phyloP scores from a whole-genome alignment of 805 yeast genomes.

The Zygosaccharomyces bisporus region DNA sequence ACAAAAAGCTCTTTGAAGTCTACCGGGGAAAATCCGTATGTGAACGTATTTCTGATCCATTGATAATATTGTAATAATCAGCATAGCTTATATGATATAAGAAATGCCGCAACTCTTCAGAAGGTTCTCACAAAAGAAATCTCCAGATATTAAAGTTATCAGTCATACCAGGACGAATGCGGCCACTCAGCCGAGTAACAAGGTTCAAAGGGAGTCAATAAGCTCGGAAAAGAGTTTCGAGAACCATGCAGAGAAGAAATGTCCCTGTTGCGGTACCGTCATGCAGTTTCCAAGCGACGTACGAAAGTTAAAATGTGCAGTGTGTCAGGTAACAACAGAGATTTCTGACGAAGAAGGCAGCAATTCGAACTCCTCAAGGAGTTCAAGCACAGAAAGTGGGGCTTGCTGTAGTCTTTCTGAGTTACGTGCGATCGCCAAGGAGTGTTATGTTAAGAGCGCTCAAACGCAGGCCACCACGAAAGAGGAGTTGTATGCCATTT shows the following conservation, averaged over 20 bases:
- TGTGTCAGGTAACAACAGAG: slow-evolving; percentile 52
- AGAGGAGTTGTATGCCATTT: slow-evolving; percentile 29
- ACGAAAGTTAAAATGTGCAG: slow-evolving; percentile 51
- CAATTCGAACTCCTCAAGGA: neutral
- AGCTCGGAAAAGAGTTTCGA: neutral
- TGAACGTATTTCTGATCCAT: neutral
- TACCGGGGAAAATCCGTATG: neutral
- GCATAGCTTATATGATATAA: neutral
- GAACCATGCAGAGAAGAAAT: slow-evolving; percentile 16
- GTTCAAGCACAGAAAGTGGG: neutral
- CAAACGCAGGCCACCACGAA: slow-evolving; percentile 3
- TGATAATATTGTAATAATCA: neutral
- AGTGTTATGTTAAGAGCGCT: slow-evolving; percentile 6
- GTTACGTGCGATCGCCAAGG: slow-evolving; percentile 12
- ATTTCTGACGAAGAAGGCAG: slow-evolving; percentile 7
- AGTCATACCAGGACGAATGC: neutral
- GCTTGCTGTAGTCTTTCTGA: slow-evolving; percentile 5
- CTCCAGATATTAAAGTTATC: slow-evolving; percentile 3
- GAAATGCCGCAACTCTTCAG: slow-evolving; percentile 4
- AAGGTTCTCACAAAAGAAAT: slow-evolving; percentile 1
- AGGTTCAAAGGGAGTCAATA: neutral
- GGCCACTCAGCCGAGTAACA: neutral
- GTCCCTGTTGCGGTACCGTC: slow-evolving; percentile 48
- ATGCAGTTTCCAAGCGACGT: slow-evolving; percentile 39
- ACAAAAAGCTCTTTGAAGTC: neutral